Evolutionary conservation across 768 basidiomycete species (phyloP).

Genomic region (Termitomyces sp.): DNA sequence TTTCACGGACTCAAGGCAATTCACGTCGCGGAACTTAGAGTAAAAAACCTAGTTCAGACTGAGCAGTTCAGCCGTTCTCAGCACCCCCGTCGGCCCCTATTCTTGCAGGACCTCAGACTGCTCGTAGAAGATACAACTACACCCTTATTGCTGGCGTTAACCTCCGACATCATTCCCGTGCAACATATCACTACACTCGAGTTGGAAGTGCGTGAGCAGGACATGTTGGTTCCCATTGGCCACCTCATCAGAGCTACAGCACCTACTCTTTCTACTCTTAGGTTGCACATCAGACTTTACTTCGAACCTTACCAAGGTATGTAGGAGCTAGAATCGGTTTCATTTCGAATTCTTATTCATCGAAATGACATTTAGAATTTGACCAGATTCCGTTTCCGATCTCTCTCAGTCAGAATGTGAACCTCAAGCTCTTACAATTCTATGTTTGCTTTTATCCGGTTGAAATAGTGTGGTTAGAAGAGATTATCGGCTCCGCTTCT

Average conservation of each 20-base stretch:
- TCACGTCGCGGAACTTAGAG: background rate
- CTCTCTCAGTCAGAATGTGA: background rate
- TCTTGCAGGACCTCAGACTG: background rate
- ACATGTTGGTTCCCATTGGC: background rate
- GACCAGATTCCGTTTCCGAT: background rate
- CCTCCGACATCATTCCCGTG: background rate
- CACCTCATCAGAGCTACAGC: background rate
- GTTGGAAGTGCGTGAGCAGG: background rate
- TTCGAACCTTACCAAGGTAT: background rate
- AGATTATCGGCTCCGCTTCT: background rate
- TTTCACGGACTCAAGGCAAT: background rate
- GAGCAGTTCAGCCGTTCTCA: background rate
- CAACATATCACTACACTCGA: background rate
- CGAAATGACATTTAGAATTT: background rate
- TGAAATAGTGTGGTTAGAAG: background rate
- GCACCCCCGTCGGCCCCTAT: too few relatives aligned
- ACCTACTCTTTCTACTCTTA: background rate
- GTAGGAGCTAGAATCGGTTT: background rate
- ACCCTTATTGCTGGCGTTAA: background rate
- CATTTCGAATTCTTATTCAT: background rate
- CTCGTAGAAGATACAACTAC: background rate
- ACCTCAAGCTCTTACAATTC: background rate
- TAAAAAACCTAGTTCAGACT: background rate
- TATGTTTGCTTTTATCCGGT: background rate
- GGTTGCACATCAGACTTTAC: background rate